These are phyloP conservation scores for Boletus sp. DNA, from an alignment of 1,284 basidiomycete genomes.

Conservation along the genomic window DNA sequence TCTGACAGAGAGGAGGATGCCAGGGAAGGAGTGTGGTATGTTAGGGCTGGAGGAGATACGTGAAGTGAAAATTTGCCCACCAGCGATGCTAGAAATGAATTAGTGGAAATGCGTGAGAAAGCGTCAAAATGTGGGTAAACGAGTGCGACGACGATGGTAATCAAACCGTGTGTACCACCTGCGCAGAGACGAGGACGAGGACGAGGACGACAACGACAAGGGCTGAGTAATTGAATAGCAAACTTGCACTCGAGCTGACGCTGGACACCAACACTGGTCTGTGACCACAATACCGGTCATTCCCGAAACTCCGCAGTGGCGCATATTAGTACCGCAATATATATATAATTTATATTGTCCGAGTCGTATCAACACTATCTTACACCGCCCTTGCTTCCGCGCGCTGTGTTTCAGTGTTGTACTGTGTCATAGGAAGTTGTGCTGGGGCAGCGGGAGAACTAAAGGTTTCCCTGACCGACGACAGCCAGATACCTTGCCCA, in stretches of 20 bases:
- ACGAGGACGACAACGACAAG: constrained; percentile 11
- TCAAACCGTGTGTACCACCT: constrained; percentile 19
- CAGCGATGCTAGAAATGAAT: constrained; percentile 32
- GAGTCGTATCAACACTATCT: background rate
- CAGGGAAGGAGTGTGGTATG: background rate
- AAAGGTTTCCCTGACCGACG: constrained; percentile 46
- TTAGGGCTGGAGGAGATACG: constrained; percentile 7
- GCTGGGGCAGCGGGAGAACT: constrained; percentile 19
- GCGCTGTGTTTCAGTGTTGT: constrained; percentile 15
- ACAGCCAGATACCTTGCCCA: constrained; percentile 48
- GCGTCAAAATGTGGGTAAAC: constrained; percentile 19
- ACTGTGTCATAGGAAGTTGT: constrained; percentile 30
- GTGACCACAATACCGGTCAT: constrained; percentile 25
- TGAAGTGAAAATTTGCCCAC: constrained; percentile 34
- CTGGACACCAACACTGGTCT: constrained; percentile 7
- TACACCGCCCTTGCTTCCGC: constrained; percentile 11
- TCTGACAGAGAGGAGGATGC: constrained; percentile 8
- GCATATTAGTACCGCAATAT: background rate
- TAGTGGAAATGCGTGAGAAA: constrained; percentile 33
- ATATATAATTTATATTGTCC: no score
- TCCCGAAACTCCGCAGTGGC: constrained; percentile 40
- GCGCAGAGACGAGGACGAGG: constrained; percentile 10
- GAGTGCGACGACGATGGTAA: constrained; percentile 18
- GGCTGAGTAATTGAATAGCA: constrained; percentile 14
- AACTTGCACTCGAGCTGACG: constrained; percentile 21